These are phyloP conservation scores for Phoenix dactylifera DNA, from an alignment of 176 grass and related monocot species.

Conservation along the genomic window DNA sequence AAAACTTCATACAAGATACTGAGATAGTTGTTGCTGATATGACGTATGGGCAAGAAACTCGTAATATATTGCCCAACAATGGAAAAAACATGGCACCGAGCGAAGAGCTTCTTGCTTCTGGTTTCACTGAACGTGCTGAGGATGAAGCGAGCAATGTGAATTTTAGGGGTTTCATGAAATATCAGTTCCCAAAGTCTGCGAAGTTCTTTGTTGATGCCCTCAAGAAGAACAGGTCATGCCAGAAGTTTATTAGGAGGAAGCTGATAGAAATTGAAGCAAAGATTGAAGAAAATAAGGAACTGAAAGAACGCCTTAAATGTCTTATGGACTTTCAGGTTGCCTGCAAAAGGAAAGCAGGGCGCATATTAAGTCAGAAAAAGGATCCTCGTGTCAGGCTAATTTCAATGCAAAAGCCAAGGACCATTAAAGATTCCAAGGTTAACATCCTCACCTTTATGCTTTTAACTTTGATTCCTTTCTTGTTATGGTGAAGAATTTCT, in stretches of 20 bases:
- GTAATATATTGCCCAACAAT: neutral
- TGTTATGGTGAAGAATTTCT: too few species aligned
- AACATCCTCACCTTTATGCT: slow-evolving; percentile 1
- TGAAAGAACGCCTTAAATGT: slow-evolving; percentile 71
- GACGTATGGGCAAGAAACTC: neutral
- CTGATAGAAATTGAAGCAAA: slow-evolving; percentile 72
- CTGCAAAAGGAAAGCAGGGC: slow-evolving; percentile 52
- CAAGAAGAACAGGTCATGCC: slow-evolving; percentile 83
- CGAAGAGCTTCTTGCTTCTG: neutral
- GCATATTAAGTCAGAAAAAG: slow-evolving; percentile 49
- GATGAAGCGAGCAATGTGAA: slow-evolving; percentile 2
- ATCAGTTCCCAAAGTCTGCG: slow-evolving; percentile 56
- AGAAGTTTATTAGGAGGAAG: slow-evolving; percentile 88
- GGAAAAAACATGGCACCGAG: neutral
- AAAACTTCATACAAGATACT: slow-evolving; percentile 3
- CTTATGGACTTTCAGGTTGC: slow-evolving; percentile 70
- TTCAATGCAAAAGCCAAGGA: slow-evolving; percentile 29
- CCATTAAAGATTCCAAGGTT: slow-evolving; percentile 31
- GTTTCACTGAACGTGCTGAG: neutral
- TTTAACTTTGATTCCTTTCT: neutral
- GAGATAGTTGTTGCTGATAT: neutral
- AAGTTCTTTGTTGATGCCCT: slow-evolving; percentile 57
- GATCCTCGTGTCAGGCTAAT: slow-evolving; percentile 79
- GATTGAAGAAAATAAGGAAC: slow-evolving; percentile 83
- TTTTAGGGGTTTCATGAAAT: slow-evolving; percentile 8